Evolutionary conservation across 2,329 filamentous ascomycete species (phyloP).

Genomic region (Verticillium alfalfae): DNA sequence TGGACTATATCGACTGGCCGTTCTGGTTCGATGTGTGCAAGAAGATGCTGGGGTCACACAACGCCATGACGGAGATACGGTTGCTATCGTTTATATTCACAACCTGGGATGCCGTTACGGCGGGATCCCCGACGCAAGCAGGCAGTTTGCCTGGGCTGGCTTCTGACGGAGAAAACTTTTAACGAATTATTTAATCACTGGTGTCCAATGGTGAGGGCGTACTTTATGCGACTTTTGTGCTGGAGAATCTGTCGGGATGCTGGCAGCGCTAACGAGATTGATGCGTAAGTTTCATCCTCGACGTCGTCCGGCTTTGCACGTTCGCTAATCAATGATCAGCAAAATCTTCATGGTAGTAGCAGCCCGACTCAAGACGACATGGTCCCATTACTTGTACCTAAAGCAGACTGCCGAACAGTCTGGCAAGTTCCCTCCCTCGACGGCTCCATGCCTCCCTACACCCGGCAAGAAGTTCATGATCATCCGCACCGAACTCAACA

Average conservation of each 20-base stretch:
- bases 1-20: conserved; percentile 62
- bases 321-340: conserved; percentile 32
- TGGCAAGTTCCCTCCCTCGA: conserved; percentile 58
- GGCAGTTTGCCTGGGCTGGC: conserved; percentile 65
- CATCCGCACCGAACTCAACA: conserved; percentile 66
- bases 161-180: conserved; percentile 71
- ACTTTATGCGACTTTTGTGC: conserved; percentile 85
- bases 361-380: conserved; percentile 63
- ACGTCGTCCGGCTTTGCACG: background rate
- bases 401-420: conserved; percentile 58
- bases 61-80: conserved; percentile 85
- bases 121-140: conserved; percentile 61
- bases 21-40: conserved; percentile 83
- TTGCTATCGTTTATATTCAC: conserved; percentile 77
- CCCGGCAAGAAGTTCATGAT: conserved; percentile 85
- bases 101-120: conserved; percentile 68
- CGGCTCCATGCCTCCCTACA: conserved; percentile 76
- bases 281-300: conserved; percentile 53
- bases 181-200: conserved; percentile 84
- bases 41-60: conserved; percentile 75
- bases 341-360: conserved; percentile 65
- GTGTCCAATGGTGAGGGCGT: conserved; percentile 92
- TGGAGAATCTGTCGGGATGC: conserved; percentile 81
- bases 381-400: conserved; percentile 75
- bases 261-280: conserved; percentile 57